phyloP scores from a whole-genome alignment of 495 filamentous ascomycete species.

The Penicillium verhagenii region DNA sequence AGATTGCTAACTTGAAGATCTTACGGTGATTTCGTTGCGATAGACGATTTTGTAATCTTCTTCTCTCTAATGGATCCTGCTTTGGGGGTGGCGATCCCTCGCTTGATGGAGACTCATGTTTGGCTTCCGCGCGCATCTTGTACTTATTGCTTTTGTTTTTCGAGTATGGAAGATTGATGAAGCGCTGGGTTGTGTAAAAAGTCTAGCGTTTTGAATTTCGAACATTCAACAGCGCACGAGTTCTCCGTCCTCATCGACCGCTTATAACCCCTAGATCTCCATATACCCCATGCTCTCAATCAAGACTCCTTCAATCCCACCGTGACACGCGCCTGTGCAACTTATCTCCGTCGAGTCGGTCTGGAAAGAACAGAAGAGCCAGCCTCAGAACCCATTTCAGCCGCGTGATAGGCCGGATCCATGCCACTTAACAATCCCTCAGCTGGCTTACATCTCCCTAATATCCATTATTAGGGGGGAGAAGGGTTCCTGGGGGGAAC shows the following conservation, averaged over 20 bases:
- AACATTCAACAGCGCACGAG: background rate
- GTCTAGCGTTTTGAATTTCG: too few relatives aligned
- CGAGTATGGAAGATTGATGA: too few relatives aligned
- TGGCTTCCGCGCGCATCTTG: slow-evolving; percentile 14
- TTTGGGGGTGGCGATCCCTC: slow-evolving; percentile 13
- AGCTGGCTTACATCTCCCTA: slow-evolving; percentile 3
- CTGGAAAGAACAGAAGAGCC: slow-evolving; percentile 9
- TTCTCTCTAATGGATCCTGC: slow-evolving; percentile 30
- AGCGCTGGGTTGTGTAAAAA: too few relatives aligned
- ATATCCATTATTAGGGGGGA: background rate
- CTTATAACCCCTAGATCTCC: background rate
- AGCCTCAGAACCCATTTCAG: slow-evolving; percentile 5
- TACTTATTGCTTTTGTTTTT: background rate
- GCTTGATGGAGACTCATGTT: slow-evolving; percentile 1
- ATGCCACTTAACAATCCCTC: slow-evolving; percentile 3
- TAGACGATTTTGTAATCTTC: slow-evolving; percentile 36
- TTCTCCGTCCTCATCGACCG: background rate
- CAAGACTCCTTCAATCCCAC: slow-evolving; percentile 21
- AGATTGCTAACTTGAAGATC: background rate
- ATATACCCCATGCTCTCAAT: slow-evolving; percentile 6
- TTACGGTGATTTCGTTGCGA: slow-evolving; percentile 41
- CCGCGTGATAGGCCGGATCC: slow-evolving; percentile 9
- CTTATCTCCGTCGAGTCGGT: slow-evolving; percentile 10
- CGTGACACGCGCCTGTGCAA: slow-evolving; percentile 28
- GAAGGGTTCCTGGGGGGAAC: background rate